Percentiles rank a stretch among this genome's conserved stretches.
Conservation (phyloP, 2,329 filamentous ascomycete species). For the Phyllosticta capitalensis region DNA sequence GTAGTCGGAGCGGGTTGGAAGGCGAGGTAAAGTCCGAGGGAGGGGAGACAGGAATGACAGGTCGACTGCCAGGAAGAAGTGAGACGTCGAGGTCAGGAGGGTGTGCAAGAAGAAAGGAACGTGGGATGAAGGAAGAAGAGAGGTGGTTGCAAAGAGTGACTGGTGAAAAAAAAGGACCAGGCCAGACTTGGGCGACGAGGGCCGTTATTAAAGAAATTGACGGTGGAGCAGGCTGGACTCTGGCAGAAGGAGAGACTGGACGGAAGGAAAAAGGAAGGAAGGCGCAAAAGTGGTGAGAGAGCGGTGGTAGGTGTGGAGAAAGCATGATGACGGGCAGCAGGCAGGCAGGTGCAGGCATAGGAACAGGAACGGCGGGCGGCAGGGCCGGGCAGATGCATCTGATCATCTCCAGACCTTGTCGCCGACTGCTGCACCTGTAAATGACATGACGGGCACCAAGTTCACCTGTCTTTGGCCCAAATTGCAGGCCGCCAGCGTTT, state of each 20-base stretch:
- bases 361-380: too few species aligned
- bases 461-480: not conserved
- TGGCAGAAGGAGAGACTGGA: not conserved
- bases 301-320: not conserved
- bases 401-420: not conserved
- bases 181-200: not conserved
- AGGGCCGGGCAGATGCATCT: not conserved
- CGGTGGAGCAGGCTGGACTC: not conserved
- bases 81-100: not conserved
- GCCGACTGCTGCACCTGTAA: not conserved
- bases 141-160: slow-evolving; percentile 3
- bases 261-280: not conserved
- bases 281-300: not conserved
- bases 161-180: not conserved
- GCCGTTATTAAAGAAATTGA: not conserved
- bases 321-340: too few species aligned
- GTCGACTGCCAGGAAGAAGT: slow-evolving; percentile 11
- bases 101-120: slow-evolving; percentile 7
- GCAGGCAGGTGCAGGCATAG: too few species aligned
- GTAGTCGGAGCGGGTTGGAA: not conserved
- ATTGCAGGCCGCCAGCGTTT: slow-evolving; percentile 7
- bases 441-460: not conserved
- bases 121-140: slow-evolving; percentile 8
- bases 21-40: not conserved
- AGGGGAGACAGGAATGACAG: slow-evolving; percentile 7